Evolutionary conservation across 768 basidiomycete genomes (phyloP).

Genomic region (Collybia sordida): DNA sequence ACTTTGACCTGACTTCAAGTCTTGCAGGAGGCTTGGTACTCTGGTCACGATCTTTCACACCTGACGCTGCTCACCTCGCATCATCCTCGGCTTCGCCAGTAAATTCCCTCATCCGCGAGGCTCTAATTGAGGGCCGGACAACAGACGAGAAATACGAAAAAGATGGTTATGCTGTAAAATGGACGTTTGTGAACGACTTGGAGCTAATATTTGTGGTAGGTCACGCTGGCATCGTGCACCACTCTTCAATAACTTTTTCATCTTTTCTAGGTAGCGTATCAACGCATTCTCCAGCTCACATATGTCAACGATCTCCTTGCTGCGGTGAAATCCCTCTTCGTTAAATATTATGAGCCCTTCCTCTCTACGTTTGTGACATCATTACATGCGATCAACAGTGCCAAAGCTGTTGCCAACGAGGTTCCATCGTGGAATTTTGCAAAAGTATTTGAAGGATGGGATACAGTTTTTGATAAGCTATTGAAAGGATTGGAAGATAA

Average conservation of each 20-base stretch:
- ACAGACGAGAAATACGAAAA: constrained; percentile 86
- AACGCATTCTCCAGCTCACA: constrained; percentile 91
- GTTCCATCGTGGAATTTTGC: constrained; percentile 64
- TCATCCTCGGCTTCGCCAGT: constrained; percentile 78
- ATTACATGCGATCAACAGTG: constrained; percentile 59
- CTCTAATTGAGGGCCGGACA: constrained; percentile 87
- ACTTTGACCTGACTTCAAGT: background rate
- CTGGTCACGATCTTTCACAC: constrained; percentile 95
- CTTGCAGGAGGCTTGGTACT: constrained; percentile 83
- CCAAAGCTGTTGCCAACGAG: constrained; percentile 39
- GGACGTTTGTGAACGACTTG: constrained; percentile 93
- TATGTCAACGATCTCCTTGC: constrained; percentile 89
- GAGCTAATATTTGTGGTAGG: constrained; percentile 96
- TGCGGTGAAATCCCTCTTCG: constrained; percentile 80
- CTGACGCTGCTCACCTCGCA: constrained; percentile 70
- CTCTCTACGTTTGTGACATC: constrained; percentile 82
- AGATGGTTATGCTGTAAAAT: constrained; percentile 91
- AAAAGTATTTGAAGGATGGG: constrained; percentile 78
- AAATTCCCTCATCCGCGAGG: constrained; percentile 86
- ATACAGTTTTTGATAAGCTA: constrained; percentile 74
- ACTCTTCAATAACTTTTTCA: constrained; percentile 6
- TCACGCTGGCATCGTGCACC: constrained; percentile 10
- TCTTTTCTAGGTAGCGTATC: constrained; percentile 80
- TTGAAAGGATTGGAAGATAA: constrained; percentile 74
- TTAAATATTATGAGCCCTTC: constrained; percentile 85